Conservation (phyloP, 345 rosid genomes). For the Atalantia buxifolia region DNA sequence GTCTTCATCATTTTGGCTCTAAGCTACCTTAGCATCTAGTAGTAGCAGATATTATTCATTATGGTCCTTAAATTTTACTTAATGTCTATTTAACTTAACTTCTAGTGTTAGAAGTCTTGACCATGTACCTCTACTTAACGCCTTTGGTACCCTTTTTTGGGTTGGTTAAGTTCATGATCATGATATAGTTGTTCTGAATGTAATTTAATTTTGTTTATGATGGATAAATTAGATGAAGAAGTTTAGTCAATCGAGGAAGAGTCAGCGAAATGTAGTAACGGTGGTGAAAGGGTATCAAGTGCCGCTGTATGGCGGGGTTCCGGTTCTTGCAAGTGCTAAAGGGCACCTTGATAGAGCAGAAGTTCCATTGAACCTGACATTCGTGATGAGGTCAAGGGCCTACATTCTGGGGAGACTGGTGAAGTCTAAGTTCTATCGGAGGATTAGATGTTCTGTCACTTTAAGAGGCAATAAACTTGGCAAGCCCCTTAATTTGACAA, state of each 20-base stretch:
- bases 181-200: not conserved
- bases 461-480: constrained; percentile 58
- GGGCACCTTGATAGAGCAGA: constrained; percentile 34
- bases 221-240: constrained; percentile 55
- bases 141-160: not conserved
- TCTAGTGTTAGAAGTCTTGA: not conserved
- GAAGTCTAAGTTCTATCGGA: constrained; percentile 54
- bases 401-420: constrained; percentile 74
- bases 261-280: constrained; percentile 32
- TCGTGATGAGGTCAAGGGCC: constrained; percentile 73
- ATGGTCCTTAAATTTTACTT: not conserved
- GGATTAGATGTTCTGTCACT: constrained; percentile 57
- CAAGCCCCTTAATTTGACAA: constrained; percentile 45
- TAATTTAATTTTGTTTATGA: not conserved
- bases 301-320: constrained; percentile 79
- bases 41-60: too few species aligned
- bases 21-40: not conserved
- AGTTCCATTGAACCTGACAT: constrained; percentile 75
- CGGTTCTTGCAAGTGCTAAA: constrained; percentile 33
- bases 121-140: not conserved
- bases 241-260: constrained; percentile 66
- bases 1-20: not conserved
- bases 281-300: constrained; percentile 72
- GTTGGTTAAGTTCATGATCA: not conserved
- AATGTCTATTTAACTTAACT: not conserved